Evolutionary conservation across 2,329 filamentous ascomycete genomes (phyloP).

Genomic region (Aspergillus costaricaensis): DNA sequence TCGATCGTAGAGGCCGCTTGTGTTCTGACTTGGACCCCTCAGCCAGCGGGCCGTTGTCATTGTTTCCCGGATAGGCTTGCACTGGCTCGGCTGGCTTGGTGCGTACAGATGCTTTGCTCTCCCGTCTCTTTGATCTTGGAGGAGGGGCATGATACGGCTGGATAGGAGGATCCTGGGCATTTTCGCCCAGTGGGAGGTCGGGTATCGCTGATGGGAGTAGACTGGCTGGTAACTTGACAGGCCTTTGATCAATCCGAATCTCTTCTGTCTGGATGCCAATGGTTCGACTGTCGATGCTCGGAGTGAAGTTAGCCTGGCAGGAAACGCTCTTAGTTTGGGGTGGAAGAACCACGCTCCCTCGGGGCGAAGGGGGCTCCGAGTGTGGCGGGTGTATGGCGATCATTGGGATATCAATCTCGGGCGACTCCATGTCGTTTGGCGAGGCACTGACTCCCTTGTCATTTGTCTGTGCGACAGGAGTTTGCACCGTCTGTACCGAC

Average conservation of each 20-base stretch:
- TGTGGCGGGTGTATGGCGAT: constrained; percentile 90
- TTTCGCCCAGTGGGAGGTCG: constrained; percentile 47
- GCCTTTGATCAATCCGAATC: constrained; percentile 78
- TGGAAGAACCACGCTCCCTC: constrained; percentile 72
- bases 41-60: constrained; percentile 74
- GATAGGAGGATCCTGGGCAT: constrained; percentile 29
- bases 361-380: constrained; percentile 78
- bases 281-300: constrained; percentile 52
- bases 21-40: constrained; percentile 59
- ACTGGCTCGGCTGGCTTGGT: constrained; percentile 47
- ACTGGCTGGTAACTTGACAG: constrained; percentile 73
- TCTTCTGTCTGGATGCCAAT: constrained; percentile 82
- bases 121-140: constrained; percentile 35
- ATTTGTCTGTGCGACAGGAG: constrained; percentile 16
- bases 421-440: constrained; percentile 16
- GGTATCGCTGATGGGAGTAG: constrained; percentile 75
- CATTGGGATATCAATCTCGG: constrained; percentile 65
- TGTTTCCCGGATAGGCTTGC: constrained; percentile 75
- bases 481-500: constrained; percentile 40
- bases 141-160: constrained; percentile 38
- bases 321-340: constrained; percentile 77
- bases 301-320: constrained; percentile 70
- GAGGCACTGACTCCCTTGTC: constrained; percentile 18
- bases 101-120: constrained; percentile 24
- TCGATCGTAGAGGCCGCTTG: constrained; percentile 72